Evolutionary conservation across 1,284 basidiomycete species (phyloP).

Genomic region (Heliocybe sulcata): DNA sequence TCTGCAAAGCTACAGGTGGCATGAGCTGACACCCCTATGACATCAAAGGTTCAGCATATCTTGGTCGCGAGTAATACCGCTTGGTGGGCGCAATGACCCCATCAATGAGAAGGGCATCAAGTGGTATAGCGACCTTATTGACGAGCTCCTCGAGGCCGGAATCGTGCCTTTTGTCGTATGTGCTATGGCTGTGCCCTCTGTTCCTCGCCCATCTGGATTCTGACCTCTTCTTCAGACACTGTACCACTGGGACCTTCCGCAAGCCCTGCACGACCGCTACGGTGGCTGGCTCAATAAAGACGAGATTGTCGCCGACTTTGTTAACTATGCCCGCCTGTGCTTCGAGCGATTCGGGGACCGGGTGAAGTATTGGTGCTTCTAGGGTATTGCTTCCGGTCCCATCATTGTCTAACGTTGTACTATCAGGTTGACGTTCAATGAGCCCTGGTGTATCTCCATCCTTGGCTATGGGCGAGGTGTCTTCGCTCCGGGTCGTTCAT

Average conservation of each 20-base stretch:
- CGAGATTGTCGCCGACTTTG: slow-evolving; percentile 56
- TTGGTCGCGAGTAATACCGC: slow-evolving; percentile 69
- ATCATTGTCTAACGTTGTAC: no score
- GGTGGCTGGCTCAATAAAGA: slow-evolving; percentile 67
- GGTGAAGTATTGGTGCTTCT: slow-evolving; percentile 61
- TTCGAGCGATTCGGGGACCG: slow-evolving; percentile 70
- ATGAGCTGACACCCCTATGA: slow-evolving; percentile 44
- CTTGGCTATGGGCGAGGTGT: slow-evolving; percentile 61
- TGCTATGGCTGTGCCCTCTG: slow-evolving; percentile 7
- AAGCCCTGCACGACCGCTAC: slow-evolving; percentile 62
- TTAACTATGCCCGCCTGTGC: slow-evolving; percentile 60
- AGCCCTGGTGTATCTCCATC: slow-evolving; percentile 68
- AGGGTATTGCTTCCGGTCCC: not conserved
- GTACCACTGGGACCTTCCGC: slow-evolving; percentile 77
- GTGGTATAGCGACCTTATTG: slow-evolving; percentile 63
- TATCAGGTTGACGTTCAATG: slow-evolving; percentile 60
- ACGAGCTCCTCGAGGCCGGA: slow-evolving; percentile 53
- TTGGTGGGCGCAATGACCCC: slow-evolving; percentile 64
- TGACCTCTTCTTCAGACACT: slow-evolving; percentile 40
- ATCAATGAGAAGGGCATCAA: slow-evolving; percentile 61
- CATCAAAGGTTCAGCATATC: slow-evolving; percentile 52
- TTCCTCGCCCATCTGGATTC: slow-evolving; percentile 6
- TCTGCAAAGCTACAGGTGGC: not conserved
- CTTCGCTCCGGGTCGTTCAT: slow-evolving; percentile 64
- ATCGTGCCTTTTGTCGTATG: slow-evolving; percentile 66